Evolutionary conservation across 1,284 basidiomycete genomes (phyloP).

Genomic region (Exobasidium rhododendri): DNA sequence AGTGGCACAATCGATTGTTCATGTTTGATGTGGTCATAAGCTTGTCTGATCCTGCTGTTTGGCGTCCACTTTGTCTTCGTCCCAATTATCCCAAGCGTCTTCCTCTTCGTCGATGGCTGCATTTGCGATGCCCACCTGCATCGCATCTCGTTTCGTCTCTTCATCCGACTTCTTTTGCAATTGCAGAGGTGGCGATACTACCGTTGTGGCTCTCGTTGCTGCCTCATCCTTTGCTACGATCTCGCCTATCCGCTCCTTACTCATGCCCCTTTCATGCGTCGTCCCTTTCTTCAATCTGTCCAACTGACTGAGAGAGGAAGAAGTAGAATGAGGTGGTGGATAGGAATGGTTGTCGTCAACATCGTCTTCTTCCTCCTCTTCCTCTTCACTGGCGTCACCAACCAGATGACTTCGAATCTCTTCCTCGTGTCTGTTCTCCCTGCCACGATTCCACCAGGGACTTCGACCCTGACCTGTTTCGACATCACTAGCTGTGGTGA

Average conservation of each 20-base stretch:
- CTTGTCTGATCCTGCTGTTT: background rate
- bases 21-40: background rate
- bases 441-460: background rate
- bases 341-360: constrained; percentile 15
- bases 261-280: background rate
- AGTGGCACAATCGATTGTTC: background rate
- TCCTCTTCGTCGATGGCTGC: constrained; percentile 4
- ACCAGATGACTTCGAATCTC: constrained; percentile 9
- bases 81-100: constrained; percentile 13
- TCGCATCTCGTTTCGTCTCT: too few species aligned
- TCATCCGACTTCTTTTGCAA: background rate
- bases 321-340: background rate
- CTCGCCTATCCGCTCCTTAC: background rate
- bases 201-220: background rate
- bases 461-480: background rate
- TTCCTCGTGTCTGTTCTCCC: background rate
- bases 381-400: constrained; percentile 13
- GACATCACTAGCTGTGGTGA: background rate
- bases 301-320: constrained; percentile 1
- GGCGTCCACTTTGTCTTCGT: background rate
- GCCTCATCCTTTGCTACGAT: too few species aligned
- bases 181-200: background rate
- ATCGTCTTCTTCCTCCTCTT: constrained; percentile 13
- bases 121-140: too few species aligned
- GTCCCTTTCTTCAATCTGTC: background rate